Evolutionary conservation across 768 basidiomycete genomes (phyloP).

Genomic region (Phlebiopsis flavidoalba): DNA sequence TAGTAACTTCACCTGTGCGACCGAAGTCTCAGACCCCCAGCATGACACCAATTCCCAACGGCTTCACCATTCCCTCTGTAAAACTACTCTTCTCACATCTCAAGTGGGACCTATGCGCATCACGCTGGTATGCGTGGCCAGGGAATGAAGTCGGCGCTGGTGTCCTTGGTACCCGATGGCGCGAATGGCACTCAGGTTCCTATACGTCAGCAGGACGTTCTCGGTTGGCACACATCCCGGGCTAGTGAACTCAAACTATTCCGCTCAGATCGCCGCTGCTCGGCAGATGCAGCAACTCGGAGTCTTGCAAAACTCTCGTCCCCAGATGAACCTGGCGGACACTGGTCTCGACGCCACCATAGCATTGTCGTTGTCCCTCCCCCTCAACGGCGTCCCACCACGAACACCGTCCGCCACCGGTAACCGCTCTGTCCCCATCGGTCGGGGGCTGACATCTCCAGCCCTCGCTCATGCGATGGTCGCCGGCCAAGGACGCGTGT

Average conservation of each 20-base stretch:
- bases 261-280: slow-evolving; percentile 34
- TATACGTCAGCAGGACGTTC: slow-evolving; percentile 26
- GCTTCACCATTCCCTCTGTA: slow-evolving; percentile 29
- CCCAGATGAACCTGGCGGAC: slow-evolving; percentile 21
- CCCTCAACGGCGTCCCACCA: slow-evolving; percentile 32
- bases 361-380: slow-evolving; percentile 35
- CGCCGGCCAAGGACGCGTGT: slow-evolving; percentile 17
- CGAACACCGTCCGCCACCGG: slow-evolving; percentile 58
- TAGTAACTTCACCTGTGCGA: slow-evolving; percentile 34
- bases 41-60: slow-evolving; percentile 36
- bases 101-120: slow-evolving; percentile 29
- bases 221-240: slow-evolving; percentile 36
- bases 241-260: slow-evolving; percentile 25
- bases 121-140: slow-evolving; percentile 50
- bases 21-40: slow-evolving; percentile 45
- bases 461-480: slow-evolving; percentile 4
- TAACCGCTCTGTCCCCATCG: slow-evolving; percentile 31
- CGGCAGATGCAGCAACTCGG: slow-evolving; percentile 30
- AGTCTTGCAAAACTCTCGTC: slow-evolving; percentile 9
- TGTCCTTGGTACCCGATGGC: slow-evolving; percentile 34
- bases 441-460: slow-evolving; percentile 13
- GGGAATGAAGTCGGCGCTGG: slow-evolving; percentile 54
- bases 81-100: slow-evolving; percentile 40
- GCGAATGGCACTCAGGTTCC: slow-evolving; percentile 21
- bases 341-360: slow-evolving; percentile 28